These are phyloP conservation scores for Aquilaria yunnanensis DNA, from an alignment of 345 rosid species.

Conservation along the genomic window DNA sequence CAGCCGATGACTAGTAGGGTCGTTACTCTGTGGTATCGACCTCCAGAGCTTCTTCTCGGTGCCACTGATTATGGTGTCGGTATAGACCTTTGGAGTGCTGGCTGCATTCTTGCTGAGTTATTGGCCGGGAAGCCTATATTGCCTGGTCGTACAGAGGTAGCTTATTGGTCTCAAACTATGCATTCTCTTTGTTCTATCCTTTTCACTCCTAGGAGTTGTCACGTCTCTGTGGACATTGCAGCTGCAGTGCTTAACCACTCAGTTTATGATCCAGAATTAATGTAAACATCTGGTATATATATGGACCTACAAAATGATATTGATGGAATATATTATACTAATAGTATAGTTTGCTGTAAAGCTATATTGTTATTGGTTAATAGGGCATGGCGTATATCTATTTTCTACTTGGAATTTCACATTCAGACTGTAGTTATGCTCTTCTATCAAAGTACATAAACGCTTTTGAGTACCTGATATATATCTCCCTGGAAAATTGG, in stretches of 20 bases:
- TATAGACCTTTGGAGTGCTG: conserved; percentile 86
- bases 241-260: background rate
- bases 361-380: no score
- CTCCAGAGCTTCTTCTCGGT: conserved; percentile 89
- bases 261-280: background rate
- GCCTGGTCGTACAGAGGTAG: conserved; percentile 90
- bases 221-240: background rate
- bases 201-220: conserved; percentile 1
- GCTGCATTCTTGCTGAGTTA: conserved; percentile 76
- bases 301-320: no score
- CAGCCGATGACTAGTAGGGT: conserved; percentile 84
- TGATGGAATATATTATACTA: no score
- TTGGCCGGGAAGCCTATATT: conserved; percentile 74
- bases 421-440: no score
- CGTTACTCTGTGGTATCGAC: conserved; percentile 83
- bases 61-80: conserved; percentile 78
- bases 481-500: no score
- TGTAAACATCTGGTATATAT: background rate
- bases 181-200: background rate
- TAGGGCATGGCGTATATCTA: no score
- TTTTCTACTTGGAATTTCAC: no score
- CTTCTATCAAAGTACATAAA: no score
- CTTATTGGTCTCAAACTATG: background rate
- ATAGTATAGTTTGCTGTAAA: no score
- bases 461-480: no score